phyloP scores from a whole-genome alignment of 2,329 filamentous ascomycete species.

The Fusarium sp. region DNA sequence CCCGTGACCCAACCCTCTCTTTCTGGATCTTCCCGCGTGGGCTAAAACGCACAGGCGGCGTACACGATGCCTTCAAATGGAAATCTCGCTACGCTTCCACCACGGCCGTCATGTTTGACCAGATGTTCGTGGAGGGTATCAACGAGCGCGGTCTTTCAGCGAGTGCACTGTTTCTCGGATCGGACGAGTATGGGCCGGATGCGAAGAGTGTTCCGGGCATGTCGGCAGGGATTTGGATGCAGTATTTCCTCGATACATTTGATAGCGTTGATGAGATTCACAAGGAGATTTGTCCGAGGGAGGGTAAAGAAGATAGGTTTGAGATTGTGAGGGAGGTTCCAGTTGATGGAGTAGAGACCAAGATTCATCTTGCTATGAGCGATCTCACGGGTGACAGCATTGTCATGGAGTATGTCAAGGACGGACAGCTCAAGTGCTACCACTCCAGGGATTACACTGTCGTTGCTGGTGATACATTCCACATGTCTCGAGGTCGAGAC shows the following conservation, averaged over 20 bases:
- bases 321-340: conserved; percentile 16
- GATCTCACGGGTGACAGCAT: conserved; percentile 25
- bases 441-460: conserved; percentile 21
- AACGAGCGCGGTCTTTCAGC: conserved; percentile 25
- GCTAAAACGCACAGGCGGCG: conserved; percentile 13
- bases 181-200: conserved; percentile 31
- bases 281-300: not conserved
- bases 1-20: conserved; percentile 18
- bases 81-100: conserved; percentile 21
- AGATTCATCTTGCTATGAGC: conserved; percentile 17
- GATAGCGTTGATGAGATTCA: not conserved
- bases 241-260: conserved; percentile 35
- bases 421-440: conserved; percentile 24
- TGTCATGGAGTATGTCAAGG: conserved; percentile 22
- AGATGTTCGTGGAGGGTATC: conserved; percentile 22
- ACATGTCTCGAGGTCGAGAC: not conserved
- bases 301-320: not conserved
- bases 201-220: not conserved
- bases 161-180: conserved; percentile 35
- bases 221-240: conserved; percentile 28
- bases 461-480: conserved; percentile 28
- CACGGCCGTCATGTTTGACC: conserved; percentile 26
- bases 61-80: conserved; percentile 23
- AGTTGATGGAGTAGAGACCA: not conserved
- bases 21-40: conserved; percentile 27